Percentiles rank a stretch among this genome's conserved stretches.
phyloP scores from a whole-genome alignment of 106 monocot species.

The Allium fistulosum region DNA sequence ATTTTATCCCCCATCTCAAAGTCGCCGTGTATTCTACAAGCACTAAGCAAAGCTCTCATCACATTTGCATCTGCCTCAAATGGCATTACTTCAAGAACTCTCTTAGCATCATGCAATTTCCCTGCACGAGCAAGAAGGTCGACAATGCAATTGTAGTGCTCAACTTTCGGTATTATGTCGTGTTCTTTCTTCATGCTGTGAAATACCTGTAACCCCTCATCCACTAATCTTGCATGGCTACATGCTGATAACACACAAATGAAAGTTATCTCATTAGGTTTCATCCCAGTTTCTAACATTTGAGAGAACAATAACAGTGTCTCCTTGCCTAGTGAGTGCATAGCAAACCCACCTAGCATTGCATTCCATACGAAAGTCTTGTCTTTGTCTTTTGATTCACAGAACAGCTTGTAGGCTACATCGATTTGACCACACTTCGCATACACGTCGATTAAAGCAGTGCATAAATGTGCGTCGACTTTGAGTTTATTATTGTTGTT shows the following conservation, averaged over 20 bases:
- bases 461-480: slow-evolving; percentile 11
- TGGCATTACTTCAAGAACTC: slow-evolving; percentile 31
- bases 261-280: slow-evolving; percentile 39
- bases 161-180: slow-evolving; percentile 29
- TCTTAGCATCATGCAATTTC: slow-evolving; percentile 33
- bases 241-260: slow-evolving; percentile 35
- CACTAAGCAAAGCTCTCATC: slow-evolving; percentile 42
- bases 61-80: slow-evolving; percentile 36
- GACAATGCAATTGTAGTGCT: slow-evolving; percentile 51
- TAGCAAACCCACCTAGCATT: slow-evolving; percentile 21
- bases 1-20: slow-evolving; percentile 20
- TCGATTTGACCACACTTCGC: slow-evolving; percentile 21
- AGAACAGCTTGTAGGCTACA: slow-evolving; percentile 13
- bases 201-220: slow-evolving; percentile 25
- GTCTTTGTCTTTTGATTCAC: slow-evolving; percentile 3
- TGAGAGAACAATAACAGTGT: slow-evolving; percentile 24
- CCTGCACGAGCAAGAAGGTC: slow-evolving; percentile 42
- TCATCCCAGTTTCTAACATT: slow-evolving; percentile 16
- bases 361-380: slow-evolving; percentile 29
- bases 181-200: slow-evolving; percentile 17
- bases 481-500: neutral
- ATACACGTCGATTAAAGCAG: slow-evolving; percentile 27
- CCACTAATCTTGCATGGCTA: slow-evolving; percentile 31
- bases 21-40: slow-evolving; percentile 45
- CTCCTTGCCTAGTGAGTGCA: slow-evolving; percentile 18